phyloP scores from a whole-genome alignment of 1,284 basidiomycete genomes.

The Ustilago vetiveriae region DNA sequence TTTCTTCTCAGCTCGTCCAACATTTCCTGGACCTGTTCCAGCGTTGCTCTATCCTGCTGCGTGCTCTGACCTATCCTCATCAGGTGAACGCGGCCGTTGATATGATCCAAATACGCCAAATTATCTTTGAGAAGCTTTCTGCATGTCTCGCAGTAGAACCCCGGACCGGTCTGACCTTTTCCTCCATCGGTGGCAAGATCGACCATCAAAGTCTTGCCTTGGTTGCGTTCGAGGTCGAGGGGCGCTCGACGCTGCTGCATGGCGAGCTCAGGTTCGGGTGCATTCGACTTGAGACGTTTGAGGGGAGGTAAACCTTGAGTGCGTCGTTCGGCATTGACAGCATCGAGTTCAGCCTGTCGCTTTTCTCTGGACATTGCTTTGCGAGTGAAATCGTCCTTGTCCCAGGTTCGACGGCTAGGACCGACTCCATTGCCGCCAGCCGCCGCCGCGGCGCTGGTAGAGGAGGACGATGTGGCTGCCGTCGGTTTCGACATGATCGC shows the following conservation, averaged over 20 bases:
- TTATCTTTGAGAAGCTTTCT: slow-evolving; percentile 89
- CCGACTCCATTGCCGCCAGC: slow-evolving; percentile 43
- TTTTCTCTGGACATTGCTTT: slow-evolving; percentile 59
- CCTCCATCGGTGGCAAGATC: slow-evolving; percentile 43
- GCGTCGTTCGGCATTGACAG: slow-evolving; percentile 54
- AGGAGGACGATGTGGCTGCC: slow-evolving; percentile 2
- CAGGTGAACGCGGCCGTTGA: slow-evolving; percentile 91
- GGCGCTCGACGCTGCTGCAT: slow-evolving; percentile 54
- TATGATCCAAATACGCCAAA: slow-evolving; percentile 90
- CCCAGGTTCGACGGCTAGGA: slow-evolving; percentile 60
- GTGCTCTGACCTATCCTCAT: slow-evolving; percentile 93
- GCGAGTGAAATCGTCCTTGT: slow-evolving; percentile 54
- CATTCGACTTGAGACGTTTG: slow-evolving; percentile 46
- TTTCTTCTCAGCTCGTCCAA: slow-evolving; percentile 77
- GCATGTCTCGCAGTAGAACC: slow-evolving; percentile 67
- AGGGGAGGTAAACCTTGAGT: slow-evolving; percentile 51
- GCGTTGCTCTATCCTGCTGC: slow-evolving; percentile 84
- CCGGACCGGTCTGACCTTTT: slow-evolving; percentile 57
- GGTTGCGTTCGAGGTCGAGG: slow-evolving; percentile 57
- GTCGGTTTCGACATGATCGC: slow-evolving; percentile 22
- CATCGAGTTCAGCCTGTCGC: slow-evolving; percentile 53
- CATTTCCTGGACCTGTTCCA: slow-evolving; percentile 87
- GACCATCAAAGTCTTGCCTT: slow-evolving; percentile 62
- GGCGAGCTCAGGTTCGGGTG: slow-evolving; percentile 57
- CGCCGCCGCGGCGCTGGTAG: no score